A percentile compares a stretch with the other conserved stretches of the same genome.
Conservation (phyloP, 2,329 filamentous ascomycete species). For the Fusarium abutilonis region DNA sequence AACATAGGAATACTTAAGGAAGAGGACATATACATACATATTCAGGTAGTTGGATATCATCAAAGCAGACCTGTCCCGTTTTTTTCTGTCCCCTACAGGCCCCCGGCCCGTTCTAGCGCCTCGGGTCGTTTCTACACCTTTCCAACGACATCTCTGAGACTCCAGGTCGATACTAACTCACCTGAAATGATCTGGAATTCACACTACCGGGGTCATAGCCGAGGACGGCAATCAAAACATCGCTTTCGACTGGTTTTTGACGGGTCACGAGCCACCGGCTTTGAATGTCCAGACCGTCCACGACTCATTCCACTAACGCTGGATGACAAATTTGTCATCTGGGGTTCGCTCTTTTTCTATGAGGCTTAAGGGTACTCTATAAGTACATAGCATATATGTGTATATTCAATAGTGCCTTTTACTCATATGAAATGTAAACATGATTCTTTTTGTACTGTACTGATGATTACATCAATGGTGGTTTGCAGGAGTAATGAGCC, state of each 20-base stretch:
- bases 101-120: constrained; percentile 44
- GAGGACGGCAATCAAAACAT: constrained; percentile 21
- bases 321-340: constrained; percentile 41
- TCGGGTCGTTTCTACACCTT: constrained; percentile 49
- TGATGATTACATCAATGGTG: too few relatives aligned
- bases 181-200: constrained; percentile 28
- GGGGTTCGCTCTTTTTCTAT: constrained; percentile 37
- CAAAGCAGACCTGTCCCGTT: too few relatives aligned
- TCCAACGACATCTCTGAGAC: constrained; percentile 49
- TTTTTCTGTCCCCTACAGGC: too few relatives aligned
- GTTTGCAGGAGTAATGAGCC: too few relatives aligned
- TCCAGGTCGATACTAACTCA: constrained; percentile 19
- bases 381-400: too few relatives aligned
- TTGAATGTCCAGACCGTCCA: constrained; percentile 33
- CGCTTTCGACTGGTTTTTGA: constrained; percentile 22
- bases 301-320: constrained; percentile 26
- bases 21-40: too few relatives aligned
- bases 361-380: constrained; percentile 8
- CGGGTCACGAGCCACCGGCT: constrained; percentile 35
- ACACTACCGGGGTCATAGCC: constrained; percentile 39
- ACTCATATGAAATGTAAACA: too few relatives aligned
- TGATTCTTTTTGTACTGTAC: too few relatives aligned
- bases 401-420: too few relatives aligned
- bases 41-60: too few relatives aligned
- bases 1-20: too few relatives aligned